Evolutionary conservation across 2,329 filamentous ascomycete species (phyloP).

Genomic region (Pestalotiopsis sp.): DNA sequence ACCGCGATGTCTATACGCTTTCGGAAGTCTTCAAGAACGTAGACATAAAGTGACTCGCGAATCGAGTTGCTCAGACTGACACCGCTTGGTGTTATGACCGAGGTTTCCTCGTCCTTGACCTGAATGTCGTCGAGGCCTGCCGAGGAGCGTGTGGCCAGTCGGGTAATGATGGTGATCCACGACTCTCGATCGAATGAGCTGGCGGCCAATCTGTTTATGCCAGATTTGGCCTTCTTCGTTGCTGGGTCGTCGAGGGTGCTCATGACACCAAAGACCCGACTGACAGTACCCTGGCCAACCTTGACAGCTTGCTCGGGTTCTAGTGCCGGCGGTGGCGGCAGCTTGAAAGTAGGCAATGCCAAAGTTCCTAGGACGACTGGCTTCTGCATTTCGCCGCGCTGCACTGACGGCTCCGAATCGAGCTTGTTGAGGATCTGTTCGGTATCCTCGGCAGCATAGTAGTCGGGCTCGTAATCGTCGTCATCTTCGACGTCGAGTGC

Average conservation of each 20-base stretch:
- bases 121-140: conserved; percentile 66
- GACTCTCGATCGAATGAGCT: conserved; percentile 84
- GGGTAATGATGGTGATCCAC: conserved; percentile 86
- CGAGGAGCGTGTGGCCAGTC: conserved; percentile 79
- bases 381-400: conserved; percentile 44
- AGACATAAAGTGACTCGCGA: conserved; percentile 79
- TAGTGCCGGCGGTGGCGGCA: conserved; percentile 76
- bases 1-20: conserved; percentile 88
- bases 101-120: conserved; percentile 60
- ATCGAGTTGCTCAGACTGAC: conserved; percentile 65
- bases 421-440: conserved; percentile 80
- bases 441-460: conserved; percentile 73
- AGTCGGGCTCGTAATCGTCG: conserved; percentile 91
- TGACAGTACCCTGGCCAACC: conserved; percentile 74
- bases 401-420: conserved; percentile 67
- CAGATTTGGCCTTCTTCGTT: conserved; percentile 64
- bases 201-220: conserved; percentile 82
- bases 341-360: conserved; percentile 75
- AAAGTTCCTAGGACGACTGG: conserved; percentile 55
- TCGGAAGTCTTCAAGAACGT: conserved; percentile 90
- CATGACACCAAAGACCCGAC: conserved; percentile 79
- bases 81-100: conserved; percentile 26
- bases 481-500: conserved; percentile 74
- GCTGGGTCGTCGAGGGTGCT: conserved; percentile 70
- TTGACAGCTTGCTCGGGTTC: conserved; percentile 72